Evolutionary conservation across 2,329 filamentous ascomycete genomes (phyloP), one percentile per base, ranked within the genome.

Genomic region (Grosmannia huntii): DNA sequence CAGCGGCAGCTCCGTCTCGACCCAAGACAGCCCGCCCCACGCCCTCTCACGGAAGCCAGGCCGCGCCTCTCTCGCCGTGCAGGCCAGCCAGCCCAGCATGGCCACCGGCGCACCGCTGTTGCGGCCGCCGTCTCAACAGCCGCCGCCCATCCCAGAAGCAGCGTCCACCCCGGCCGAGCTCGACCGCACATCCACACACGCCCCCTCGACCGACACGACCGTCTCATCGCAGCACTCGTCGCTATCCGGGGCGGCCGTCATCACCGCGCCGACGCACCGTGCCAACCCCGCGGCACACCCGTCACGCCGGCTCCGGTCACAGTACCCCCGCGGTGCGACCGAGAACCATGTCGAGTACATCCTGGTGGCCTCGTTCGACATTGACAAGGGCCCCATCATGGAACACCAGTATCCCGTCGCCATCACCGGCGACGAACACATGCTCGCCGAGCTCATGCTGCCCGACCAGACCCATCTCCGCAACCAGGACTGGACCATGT

Each of bases 311-410:
- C 72, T 86, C 67, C 85, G 83, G 59, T 87, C 87, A 23, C 87
- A 90, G 66, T 91, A 90, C 67, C 87, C 87, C 19, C 78, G 83
- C n/a, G 79, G 85, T 59, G 81, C 83, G 12, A 75, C 77, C 6
- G 87, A 97, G 70, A 95, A 94, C 67, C 94, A 99, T 85, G 94
- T 99, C 73, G 94, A 99, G 70, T 99, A 97, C 69, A 97, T 99
- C 57, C 78, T 99, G 57, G 94, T 99, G 57, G 94, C 94, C 4
- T 95, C 90, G 2, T 99, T 99, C 72, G 90, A 97, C 71, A 95
- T 97, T 66, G 92, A 97, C 70, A 85, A 89, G 57, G 94, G 94
- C 3, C 92, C 92, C 53, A 85, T 96, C 65, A 97, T 99, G 94
- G 94, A 99, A 69, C 91, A 99, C 69, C 94, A 99, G 69, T 99